Evolutionary conservation across 2,329 filamentous ascomycete species (phyloP).

Genomic region (Penicillium oxalicum): DNA sequence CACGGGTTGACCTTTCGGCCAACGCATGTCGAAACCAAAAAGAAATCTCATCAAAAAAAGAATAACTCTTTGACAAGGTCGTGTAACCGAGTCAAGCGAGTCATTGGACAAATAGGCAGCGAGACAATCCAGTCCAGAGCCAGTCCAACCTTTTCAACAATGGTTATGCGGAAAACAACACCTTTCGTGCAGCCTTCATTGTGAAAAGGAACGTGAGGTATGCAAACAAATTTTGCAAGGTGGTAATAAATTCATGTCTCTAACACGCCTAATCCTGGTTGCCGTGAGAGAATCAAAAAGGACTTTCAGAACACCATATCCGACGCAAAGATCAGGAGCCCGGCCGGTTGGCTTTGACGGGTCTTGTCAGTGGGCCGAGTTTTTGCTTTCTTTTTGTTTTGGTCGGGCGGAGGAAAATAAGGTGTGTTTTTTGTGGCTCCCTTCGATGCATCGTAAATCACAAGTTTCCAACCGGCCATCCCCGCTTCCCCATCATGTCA

Average conservation of each 20-base stretch:
- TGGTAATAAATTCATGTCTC: slow-evolving; percentile 35
- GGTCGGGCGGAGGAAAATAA: slow-evolving; percentile 11
- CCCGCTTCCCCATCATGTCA: slow-evolving; percentile 20
- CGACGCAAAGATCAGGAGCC: slow-evolving; percentile 22
- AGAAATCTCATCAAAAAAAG: slow-evolving; percentile 1
- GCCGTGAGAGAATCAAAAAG: slow-evolving; percentile 30
- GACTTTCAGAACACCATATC: slow-evolving; percentile 26
- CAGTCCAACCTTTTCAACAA: slow-evolving; percentile 42
- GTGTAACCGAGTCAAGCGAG: slow-evolving; percentile 18
- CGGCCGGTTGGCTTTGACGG: slow-evolving; percentile 13
- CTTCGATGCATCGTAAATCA: slow-evolving; percentile 31
- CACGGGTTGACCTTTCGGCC: slow-evolving; percentile 1
- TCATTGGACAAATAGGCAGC: slow-evolving; percentile 8
- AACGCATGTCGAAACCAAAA: slow-evolving; percentile 1
- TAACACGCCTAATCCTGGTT: slow-evolving; percentile 37
- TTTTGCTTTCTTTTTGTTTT: slow-evolving; percentile 21
- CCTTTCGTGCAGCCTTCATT: slow-evolving; percentile 55
- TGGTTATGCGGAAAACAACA: slow-evolving; percentile 53
- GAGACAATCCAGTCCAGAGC: slow-evolving; percentile 8
- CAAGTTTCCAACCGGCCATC: slow-evolving; percentile 25
- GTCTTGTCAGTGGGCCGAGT: slow-evolving; percentile 14
- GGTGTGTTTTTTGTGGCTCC: slow-evolving; percentile 15
- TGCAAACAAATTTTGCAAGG: slow-evolving; percentile 14
- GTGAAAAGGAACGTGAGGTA: slow-evolving; percentile 40
- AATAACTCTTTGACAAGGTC: slow-evolving; percentile 21